phyloP scores from a whole-genome alignment of 768 basidiomycete species.

The Lentinus tigrinus region DNA sequence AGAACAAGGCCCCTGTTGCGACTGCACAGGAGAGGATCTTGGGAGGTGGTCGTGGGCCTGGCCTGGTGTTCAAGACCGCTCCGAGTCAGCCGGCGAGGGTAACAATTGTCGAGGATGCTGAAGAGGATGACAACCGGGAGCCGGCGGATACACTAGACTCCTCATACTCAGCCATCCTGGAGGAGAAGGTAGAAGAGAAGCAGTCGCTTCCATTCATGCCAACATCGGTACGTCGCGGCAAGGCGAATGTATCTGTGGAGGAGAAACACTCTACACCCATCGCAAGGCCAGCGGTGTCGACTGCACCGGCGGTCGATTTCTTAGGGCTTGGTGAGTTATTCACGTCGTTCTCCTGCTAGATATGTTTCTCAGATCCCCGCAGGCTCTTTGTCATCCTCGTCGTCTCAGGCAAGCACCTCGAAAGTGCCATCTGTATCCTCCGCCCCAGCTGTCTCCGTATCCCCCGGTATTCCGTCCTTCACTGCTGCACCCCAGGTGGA shows the following conservation, averaged over 20 bases:
- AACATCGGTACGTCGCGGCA: constrained; percentile 57
- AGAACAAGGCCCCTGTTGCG: constrained; percentile 47
- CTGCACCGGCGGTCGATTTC: constrained; percentile 54
- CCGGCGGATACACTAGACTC: constrained; percentile 5
- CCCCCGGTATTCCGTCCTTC: constrained; percentile 20
- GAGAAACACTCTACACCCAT: constrained; percentile 22
- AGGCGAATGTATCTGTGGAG: constrained; percentile 43
- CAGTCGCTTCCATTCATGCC: constrained; percentile 55
- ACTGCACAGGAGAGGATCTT: constrained; percentile 53
- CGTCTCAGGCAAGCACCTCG: constrained; percentile 5
- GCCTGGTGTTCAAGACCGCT: constrained; percentile 55
- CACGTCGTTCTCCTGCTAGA: constrained; percentile 19
- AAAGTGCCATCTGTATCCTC: constrained; percentile 3
- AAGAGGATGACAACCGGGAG: constrained; percentile 18
- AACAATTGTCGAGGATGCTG: constrained; percentile 27
- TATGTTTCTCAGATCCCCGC: not conserved
- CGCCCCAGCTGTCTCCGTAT: constrained; percentile 10
- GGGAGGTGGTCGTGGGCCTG: constrained; percentile 60
- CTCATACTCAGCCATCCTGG: constrained; percentile 12
- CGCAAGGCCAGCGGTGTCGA: constrained; percentile 11
- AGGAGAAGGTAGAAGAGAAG: constrained; percentile 13
- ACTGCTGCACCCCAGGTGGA: constrained; percentile 67
- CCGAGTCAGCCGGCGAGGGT: constrained; percentile 20
- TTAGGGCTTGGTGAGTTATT: constrained; percentile 56
- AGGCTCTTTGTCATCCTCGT: constrained; percentile 28